Conservation (phyloP, 225 moss, liverwort and hornwort species). For the Physcomitrellopsis africana region DNA sequence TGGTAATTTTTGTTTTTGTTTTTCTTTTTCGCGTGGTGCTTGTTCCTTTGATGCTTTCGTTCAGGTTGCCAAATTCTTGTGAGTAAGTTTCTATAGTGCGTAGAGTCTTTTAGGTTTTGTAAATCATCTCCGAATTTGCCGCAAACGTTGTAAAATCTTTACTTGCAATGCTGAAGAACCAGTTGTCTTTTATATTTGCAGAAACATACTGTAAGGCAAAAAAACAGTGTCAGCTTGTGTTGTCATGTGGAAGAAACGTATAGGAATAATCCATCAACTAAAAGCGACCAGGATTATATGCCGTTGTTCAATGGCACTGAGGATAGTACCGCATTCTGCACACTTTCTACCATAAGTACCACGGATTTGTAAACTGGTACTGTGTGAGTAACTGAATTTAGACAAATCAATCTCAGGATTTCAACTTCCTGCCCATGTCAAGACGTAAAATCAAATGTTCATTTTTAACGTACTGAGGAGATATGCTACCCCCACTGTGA, state of each 20-base stretch:
- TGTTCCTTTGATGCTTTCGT: too few relatives aligned
- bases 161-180: background rate
- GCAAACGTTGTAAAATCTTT: background rate
- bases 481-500: background rate
- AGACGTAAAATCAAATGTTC: too few relatives aligned
- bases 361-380: constrained; percentile 27
- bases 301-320: too few relatives aligned
- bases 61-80: too few relatives aligned
- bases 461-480: background rate
- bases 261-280: too few relatives aligned
- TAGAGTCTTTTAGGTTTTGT: background rate
- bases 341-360: too few relatives aligned
- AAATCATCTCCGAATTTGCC: background rate
- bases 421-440: constrained; percentile 6
- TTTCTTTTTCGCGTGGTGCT: too few relatives aligned
- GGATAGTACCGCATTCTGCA: too few relatives aligned
- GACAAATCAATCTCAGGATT: constrained; percentile 18
- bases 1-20: too few relatives aligned
- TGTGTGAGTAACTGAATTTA: background rate
- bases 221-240: background rate
- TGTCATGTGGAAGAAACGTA: background rate
- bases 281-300: too few relatives aligned
- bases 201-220: background rate
- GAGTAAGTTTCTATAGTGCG: too few relatives aligned
- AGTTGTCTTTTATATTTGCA: constrained; percentile 9